Conservation (phyloP, 2,329 filamentous ascomycete species). For the Cladorrhinum sp. region DNA sequence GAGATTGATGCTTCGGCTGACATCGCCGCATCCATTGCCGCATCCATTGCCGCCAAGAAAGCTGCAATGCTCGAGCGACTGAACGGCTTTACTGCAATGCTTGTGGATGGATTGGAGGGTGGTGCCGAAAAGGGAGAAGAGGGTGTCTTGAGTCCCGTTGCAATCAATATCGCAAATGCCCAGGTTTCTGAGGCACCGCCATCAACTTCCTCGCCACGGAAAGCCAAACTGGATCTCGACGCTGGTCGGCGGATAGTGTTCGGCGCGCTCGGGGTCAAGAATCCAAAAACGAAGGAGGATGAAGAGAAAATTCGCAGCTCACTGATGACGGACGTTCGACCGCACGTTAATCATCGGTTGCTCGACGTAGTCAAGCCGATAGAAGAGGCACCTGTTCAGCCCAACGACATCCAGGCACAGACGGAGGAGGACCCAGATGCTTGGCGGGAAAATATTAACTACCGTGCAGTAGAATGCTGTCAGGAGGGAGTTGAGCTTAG, state of each 20-base stretch:
- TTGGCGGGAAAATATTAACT: conserved; percentile 72
- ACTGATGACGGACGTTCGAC: conserved; percentile 49
- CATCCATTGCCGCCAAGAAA: conserved; percentile 36
- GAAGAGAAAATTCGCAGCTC: conserved; percentile 59
- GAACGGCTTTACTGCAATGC: neutral
- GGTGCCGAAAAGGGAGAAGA: neutral
- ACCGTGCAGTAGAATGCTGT: conserved; percentile 80
- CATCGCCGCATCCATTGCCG: neutral
- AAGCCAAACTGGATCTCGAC: conserved; percentile 45
- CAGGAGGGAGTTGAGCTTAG: conserved; percentile 65
- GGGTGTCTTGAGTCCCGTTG: neutral
- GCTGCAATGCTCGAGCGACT: conserved; percentile 36
- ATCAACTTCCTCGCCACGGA: conserved; percentile 29
- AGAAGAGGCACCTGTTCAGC: conserved; percentile 23
- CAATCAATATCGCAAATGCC: neutral
- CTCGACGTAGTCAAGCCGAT: conserved; percentile 19
- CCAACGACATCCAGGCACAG: conserved; percentile 10
- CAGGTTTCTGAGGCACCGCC: neutral
- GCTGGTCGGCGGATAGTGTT: conserved; percentile 68
- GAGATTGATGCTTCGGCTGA: neutral
- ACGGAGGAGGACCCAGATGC: conserved; percentile 51
- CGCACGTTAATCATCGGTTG: conserved; percentile 37
- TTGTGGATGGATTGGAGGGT: neutral
- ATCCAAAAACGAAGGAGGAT: conserved; percentile 66
- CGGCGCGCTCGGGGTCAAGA: conserved; percentile 66